Evolutionary conservation across 163 green algal species (phyloP).

Genomic region (Scenedesmus sp.): DNA sequence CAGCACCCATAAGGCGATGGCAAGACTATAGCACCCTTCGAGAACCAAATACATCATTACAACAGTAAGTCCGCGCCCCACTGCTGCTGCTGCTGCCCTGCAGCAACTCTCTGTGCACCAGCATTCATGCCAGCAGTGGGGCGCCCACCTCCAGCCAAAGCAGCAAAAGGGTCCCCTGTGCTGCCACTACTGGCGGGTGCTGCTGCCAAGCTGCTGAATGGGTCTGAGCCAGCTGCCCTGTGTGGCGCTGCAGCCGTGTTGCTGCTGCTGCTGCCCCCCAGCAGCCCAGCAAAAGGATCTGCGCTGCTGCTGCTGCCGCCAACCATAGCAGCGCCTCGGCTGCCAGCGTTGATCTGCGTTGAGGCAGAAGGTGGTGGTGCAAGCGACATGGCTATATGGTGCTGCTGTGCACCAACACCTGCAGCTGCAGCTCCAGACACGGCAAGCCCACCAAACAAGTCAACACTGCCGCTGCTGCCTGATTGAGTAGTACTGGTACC

Average conservation of each 20-base stretch:
- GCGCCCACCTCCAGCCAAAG: neutral
- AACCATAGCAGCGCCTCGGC: neutral
- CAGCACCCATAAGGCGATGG: too few relatives aligned
- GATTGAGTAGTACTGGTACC: constrained; percentile 13
- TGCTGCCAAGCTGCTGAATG: constrained; percentile 28
- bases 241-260: neutral
- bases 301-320: constrained; percentile 6
- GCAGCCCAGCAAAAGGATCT: constrained; percentile 29
- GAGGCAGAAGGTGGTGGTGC: constrained; percentile 30
- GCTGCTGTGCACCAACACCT: neutral
- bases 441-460: constrained; percentile 41
- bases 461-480: neutral
- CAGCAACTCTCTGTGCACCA: neutral
- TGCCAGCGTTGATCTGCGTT: neutral
- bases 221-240: constrained; percentile 29
- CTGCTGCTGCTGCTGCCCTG: constrained; percentile 46
- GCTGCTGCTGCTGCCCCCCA: neutral
- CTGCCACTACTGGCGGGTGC: neutral
- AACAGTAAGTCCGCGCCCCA: neutral
- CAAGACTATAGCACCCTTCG: too few relatives aligned
- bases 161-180: constrained; percentile 15
- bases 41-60: neutral
- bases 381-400: neutral
- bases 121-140: neutral
- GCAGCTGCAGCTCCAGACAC: neutral